These are phyloP conservation scores for Eremothecium coryli DNA, from an alignment of 1,139 yeast genomes.

Conservation along the genomic window DNA sequence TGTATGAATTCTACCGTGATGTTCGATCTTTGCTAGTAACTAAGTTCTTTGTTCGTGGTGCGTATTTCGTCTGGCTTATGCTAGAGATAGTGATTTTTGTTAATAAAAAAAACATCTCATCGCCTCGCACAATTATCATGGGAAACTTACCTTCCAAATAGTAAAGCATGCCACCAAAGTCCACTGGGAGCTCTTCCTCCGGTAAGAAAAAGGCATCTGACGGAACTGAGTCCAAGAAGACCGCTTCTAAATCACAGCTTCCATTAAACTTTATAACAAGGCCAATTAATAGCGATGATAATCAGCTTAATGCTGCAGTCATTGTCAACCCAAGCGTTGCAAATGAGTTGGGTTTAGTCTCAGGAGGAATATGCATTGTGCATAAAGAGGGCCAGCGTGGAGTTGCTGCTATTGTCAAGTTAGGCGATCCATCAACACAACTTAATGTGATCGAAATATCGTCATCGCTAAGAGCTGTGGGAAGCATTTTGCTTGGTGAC, in stretches of 20 bases:
- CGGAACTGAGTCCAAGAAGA: constrained; percentile 13
- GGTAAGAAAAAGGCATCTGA: constrained; percentile 21
- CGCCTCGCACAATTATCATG: no score
- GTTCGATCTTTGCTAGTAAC: no score
- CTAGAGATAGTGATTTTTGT: no score
- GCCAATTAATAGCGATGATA: constrained; percentile 38
- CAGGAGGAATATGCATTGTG: constrained; percentile 48
- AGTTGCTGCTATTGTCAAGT: constrained; percentile 38
- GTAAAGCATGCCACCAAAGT: no score
- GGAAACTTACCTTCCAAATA: no score
- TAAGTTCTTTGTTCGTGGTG: no score
- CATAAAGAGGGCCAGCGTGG: constrained; percentile 43
- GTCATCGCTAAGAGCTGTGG: constrained; percentile 39
- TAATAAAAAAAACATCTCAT: no score
- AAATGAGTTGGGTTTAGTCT: constrained; percentile 42
- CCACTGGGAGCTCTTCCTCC: constrained; percentile 15
- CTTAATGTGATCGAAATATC: constrained; percentile 48
- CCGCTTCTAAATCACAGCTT: constrained; percentile 30
- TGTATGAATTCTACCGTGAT: no score
- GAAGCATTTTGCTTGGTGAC: constrained; percentile 65
- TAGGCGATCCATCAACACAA: constrained; percentile 34
- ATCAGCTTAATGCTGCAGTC: constrained; percentile 35
- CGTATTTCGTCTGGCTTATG: no score
- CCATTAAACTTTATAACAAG: constrained; percentile 47
- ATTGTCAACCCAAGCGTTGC: constrained; percentile 45